These are phyloP conservation scores for Aspergillus pseudotamarii DNA, from an alignment of 2,329 filamentous ascomycete genomes.

Conservation along the genomic window DNA sequence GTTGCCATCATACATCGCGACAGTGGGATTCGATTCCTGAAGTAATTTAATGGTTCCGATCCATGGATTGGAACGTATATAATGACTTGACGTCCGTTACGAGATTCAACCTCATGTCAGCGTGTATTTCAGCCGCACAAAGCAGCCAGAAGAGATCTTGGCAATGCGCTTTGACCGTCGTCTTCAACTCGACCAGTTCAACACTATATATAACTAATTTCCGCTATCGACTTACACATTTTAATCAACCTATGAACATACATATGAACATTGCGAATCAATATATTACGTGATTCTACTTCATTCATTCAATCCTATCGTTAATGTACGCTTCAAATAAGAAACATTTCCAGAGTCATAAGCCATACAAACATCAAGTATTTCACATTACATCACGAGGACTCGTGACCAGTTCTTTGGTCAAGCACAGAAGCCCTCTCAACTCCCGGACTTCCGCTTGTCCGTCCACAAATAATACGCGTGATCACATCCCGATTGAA, in stretches of 20 bases:
- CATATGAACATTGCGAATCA: neutral
- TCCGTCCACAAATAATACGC: neutral
- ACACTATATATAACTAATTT: neutral
- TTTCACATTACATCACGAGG: neutral
- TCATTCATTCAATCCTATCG: neutral
- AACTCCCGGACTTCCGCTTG: neutral
- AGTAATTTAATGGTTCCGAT: neutral
- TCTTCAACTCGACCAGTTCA: neutral
- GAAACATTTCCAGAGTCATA: too few species aligned
- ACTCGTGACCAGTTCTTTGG: too few species aligned
- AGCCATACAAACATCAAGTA: neutral
- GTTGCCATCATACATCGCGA: conserved; percentile 15
- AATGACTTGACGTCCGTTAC: neutral
- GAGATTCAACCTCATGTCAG: neutral
- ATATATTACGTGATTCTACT: neutral
- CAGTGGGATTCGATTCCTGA: conserved; percentile 2
- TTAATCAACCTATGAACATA: neutral
- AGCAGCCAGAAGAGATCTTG: neutral
- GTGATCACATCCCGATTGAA: neutral
- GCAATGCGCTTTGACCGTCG: neutral
- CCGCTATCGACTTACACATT: neutral
- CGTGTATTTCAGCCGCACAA: neutral
- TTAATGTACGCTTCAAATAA: neutral
- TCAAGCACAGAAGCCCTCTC: neutral
- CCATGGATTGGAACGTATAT: neutral